Base-by-base conservation (phyloP, 306 rosid species). In the Ormosia semicastrata region DNA sequence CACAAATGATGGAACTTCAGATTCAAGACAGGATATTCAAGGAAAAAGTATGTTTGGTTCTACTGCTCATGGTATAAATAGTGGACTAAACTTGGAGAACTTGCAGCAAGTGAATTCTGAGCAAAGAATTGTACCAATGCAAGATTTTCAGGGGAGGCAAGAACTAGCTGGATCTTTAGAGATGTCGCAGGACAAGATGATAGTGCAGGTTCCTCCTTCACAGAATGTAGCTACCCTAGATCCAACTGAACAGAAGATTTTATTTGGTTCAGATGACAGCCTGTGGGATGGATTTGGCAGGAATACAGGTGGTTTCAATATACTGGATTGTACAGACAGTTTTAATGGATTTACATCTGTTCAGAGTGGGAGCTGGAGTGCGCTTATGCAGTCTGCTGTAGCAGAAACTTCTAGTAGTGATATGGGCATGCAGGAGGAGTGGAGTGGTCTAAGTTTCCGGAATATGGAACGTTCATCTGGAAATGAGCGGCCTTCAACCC, bases 341-440 rank as follows among this genome's bases (percentile, higher is more conserved):
- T 68, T 88, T 70, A 75, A 87, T 82, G 98, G 97, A 86, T 80
- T 76, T 81, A 81, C 96, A 68, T 88, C 94, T 71, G 18, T 89
- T 57, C 98, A 93, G 70, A 91, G 98, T 87, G 98, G 98, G 88
- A 90, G 90, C 63, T 93, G 98, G 98, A 95, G 98, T 93, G 98
- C 98, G 80, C 94, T 95, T 71, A 93, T 95, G 98, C 98, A 95
- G 88, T 95, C 98, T 88, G 98, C 98, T 76, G 97, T 95, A 30
- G 98, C 94, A 36, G 98, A 95, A 86, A 91, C 97, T 81, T 85
- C 95, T 49, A 89, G 91, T 64, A 89, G 86, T 86, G 98, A 89
- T 82, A 71, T 78, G 80, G 97, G 97, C 72, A 39, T 76, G 73
- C 98, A 91, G 79, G 97, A 94, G 78, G 97, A 93, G 79, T 95